phyloP scores from a whole-genome alignment of 2,329 filamentous ascomycete species.

The Atkinsonella hypoxylon region DNA sequence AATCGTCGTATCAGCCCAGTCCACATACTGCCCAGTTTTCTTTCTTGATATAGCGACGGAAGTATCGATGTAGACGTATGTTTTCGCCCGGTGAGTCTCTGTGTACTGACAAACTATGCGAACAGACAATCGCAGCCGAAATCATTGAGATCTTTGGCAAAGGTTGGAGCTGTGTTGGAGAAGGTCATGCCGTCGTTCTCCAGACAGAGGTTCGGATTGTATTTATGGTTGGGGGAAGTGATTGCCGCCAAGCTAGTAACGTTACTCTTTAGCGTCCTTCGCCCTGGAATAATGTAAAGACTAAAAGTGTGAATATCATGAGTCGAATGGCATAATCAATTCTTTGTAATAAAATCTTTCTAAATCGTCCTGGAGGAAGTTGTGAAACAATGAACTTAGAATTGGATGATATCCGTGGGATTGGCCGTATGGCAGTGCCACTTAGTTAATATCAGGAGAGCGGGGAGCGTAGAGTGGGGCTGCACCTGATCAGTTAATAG shows the following conservation, averaged over 20 bases:
- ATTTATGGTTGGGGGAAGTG: neutral
- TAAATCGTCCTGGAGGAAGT: too few species aligned
- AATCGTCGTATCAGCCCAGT: slow-evolving; percentile 59
- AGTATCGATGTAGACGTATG: neutral
- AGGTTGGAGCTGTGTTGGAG: neutral
- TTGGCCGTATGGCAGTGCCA: too few species aligned
- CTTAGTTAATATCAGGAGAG: too few species aligned
- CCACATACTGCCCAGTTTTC: slow-evolving; percentile 28
- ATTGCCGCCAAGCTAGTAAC: too few species aligned
- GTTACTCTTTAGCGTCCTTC: neutral
- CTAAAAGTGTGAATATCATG: too few species aligned
- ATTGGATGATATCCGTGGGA: too few species aligned
- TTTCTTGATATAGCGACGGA: neutral
- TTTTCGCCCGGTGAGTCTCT: neutral
- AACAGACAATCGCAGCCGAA: neutral
- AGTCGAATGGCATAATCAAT: too few species aligned
- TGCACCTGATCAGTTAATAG: too few species aligned
- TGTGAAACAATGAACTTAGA: too few species aligned
- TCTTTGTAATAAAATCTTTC: too few species aligned
- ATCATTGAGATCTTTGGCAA: neutral
- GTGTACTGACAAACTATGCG: neutral
- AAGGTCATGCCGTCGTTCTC: neutral
- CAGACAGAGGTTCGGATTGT: neutral
- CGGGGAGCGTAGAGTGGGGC: too few species aligned
- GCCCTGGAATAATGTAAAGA: too few species aligned